Evolutionary conservation across 2,329 filamentous ascomycete genomes (phyloP), one percentile per base, ranked within the genome.

Genomic region (Septoria linicola): DNA sequence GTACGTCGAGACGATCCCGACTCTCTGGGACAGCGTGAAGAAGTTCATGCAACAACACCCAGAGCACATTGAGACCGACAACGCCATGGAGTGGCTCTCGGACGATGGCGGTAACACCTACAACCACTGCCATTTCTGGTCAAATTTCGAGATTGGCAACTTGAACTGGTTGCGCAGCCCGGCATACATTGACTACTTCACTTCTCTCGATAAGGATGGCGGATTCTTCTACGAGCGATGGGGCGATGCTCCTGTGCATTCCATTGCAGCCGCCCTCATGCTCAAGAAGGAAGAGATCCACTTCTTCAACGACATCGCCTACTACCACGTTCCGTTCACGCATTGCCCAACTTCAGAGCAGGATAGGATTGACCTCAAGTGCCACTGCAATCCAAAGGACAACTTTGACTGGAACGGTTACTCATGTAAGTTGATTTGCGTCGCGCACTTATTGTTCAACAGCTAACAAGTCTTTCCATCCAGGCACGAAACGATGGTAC

Each of bases 321-420:
- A 99, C 74, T 96, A 90, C 73, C 93, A 99, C 69, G 88, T 96
- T 19, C 93, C 93, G 17, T 99, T 99, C 70, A 97, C 91, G 3
- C 93, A 99, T 73, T 99, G 93, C 72, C 93, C 93, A 2, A 96
- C 90, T 0, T 88, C 87, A 48, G 89, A 97, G 73, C 80, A 96
- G 73, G 83, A 81, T 47, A 83, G 91, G 59, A 72, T 91, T 49
- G 86, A 96, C 60, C 82, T 92, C 61, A 91, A 88, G 69, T 99
- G 93, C 72, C 87, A 91, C 72, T 99, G 93, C 75, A 90, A 99
- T 67, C 92, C 93, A 6, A 85, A 86, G 66, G 88, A 97, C 54
- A 99, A 99, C 77, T 99, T 99, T 78, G 93, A 99, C 73, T 99
- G 95, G 95, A 96, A 96, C 73, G 88, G 88, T 45, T 97, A 96